Evolutionary conservation across 257 asterid species (phyloP), one percentile per base, ranked within the genome.

Genomic region (Nicotiana tabacum): DNA sequence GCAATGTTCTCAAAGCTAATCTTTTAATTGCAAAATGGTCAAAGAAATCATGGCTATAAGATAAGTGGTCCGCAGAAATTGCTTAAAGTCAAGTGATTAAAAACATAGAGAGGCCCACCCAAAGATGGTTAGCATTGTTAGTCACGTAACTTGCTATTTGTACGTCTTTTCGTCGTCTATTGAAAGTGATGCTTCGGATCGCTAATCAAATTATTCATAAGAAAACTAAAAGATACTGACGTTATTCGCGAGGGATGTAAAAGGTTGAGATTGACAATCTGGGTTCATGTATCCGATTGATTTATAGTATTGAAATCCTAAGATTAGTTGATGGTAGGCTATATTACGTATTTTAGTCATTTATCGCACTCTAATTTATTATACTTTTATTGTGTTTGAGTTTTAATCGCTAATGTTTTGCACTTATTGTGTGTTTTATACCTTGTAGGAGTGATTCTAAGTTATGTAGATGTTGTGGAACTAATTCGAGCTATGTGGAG

Each of bases 11-110:
- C 62, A 74, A 46, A 46, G 39, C 79, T 48, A 72, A 46, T 43
- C 15, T 39, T 13, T 27, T 72, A 74, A 32, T 3, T 32, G 35
- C 35, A 32, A 32, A 32, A 74, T 74, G 64, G 80, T 51, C 80
- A 74, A 74, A 74, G 64, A 74, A 74, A 74, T 51, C 62, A 74
- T 74, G 80, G 64, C 80, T 43, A 24, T 12, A 72, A 46, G 61
- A 48, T 48, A 74, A 48, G 79, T 74, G 80, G 61, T 74, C 80
- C 80, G 27, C 39, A 39, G 15, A 24, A 8, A 11, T 15, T 13
- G 9, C 11, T 12, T 7, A 74, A 48, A 74, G 80, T 48, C 80
- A 48, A 74, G 80, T 74, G 80, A 74, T 48, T 72, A 43, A 46
- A 46, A 74, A 27, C 80, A 51, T 8, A 48, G 16, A 27, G 2